These are phyloP conservation scores for Clonostachys sp. DNA, from an alignment of 2,329 filamentous ascomycete genomes.

Conservation along the genomic window DNA sequence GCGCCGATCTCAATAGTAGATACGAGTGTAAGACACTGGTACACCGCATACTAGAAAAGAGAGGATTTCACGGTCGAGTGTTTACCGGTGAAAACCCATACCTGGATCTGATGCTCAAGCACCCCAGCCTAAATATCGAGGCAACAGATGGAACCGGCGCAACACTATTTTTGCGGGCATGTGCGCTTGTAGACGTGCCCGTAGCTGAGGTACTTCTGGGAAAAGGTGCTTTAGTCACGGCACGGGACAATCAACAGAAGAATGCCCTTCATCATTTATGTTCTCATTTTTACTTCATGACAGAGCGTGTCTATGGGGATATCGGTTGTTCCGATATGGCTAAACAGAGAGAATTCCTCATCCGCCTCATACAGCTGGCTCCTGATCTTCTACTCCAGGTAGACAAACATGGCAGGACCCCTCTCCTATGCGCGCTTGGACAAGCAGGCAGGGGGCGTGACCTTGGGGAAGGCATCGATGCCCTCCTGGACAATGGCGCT, in stretches of 20 bases:
- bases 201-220: neutral
- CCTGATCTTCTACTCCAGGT: neutral
- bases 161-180: neutral
- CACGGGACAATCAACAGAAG: neutral
- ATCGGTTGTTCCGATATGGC: neutral
- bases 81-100: neutral
- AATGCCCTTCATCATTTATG: neutral
- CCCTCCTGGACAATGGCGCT: neutral
- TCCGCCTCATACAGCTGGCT: neutral
- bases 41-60: neutral
- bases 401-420: neutral
- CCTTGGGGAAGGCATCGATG: neutral
- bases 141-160: neutral
- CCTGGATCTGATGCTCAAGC: neutral
- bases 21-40: neutral
- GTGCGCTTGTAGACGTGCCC: neutral
- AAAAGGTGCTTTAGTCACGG: neutral
- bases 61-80: neutral
- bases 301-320: neutral
- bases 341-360: neutral
- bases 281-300: no score
- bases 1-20: neutral
- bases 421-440: neutral
- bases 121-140: neutral
- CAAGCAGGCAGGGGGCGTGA: neutral